Conservation (phyloP, 441 rosid species). For the Euphorbia corollata region DNA sequence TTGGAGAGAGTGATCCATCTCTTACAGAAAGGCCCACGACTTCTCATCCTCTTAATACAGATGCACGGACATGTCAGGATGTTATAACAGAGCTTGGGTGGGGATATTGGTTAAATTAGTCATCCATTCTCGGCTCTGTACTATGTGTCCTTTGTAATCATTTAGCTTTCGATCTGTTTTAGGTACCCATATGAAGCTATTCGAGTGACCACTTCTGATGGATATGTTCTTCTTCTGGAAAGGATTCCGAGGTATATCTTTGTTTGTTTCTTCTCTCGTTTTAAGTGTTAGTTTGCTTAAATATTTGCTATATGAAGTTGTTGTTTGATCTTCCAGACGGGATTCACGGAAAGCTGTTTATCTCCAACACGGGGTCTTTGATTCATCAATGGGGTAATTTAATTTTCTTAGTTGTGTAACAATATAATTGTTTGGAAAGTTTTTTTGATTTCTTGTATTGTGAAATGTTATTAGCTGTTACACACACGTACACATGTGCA, state of each 20-base stretch:
- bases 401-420: background rate
- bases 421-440: background rate
- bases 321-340: constrained; percentile 46
- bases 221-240: constrained; percentile 90
- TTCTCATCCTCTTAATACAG: constrained; percentile 69
- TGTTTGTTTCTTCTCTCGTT: constrained; percentile 15
- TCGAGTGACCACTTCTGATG: constrained; percentile 78
- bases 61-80: constrained; percentile 90
- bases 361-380: constrained; percentile 86
- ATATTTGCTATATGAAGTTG: constrained; percentile 26
- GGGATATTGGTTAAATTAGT: constrained; percentile 15
- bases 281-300: constrained; percentile 10
- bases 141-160: constrained; percentile 7
- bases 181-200: constrained; percentile 98
- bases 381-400: constrained; percentile 93
- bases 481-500: background rate
- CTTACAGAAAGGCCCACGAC: constrained; percentile 43
- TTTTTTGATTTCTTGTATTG: background rate
- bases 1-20: constrained; percentile 58
- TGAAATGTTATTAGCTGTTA: background rate
- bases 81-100: constrained; percentile 95
- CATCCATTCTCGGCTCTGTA: constrained; percentile 11
- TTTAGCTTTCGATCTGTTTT: constrained; percentile 18
- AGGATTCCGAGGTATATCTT: constrained; percentile 76
- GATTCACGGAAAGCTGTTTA: constrained; percentile 85